A percentile compares a stretch with the other conserved stretches of the same genome.
Conservation (phyloP, 2,329 filamentous ascomycete genomes). For the Cercospora sp. region DNA sequence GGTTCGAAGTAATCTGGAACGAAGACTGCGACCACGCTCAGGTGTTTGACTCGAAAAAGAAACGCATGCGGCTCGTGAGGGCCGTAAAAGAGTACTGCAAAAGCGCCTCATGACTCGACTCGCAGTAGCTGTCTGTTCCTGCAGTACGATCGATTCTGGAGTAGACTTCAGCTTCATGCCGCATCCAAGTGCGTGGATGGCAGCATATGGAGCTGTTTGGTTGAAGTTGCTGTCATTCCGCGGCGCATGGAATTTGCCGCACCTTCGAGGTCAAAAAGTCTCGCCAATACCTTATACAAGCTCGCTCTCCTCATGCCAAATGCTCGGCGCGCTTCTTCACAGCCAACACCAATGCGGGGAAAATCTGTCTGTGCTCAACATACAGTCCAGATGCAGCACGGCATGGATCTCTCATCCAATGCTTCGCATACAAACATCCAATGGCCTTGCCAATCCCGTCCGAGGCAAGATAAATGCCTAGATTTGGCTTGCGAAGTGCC, state of each 20-base stretch:
- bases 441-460: not conserved
- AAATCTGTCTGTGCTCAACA: not conserved
- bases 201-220: not conserved
- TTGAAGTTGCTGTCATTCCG: not conserved
- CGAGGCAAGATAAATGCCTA: not conserved
- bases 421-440: not conserved
- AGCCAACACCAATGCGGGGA: not conserved
- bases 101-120: not conserved
- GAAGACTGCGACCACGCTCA: slow-evolving; percentile 66
- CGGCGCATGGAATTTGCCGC: not conserved
- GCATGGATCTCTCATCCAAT: not conserved
- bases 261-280: not conserved
- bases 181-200: not conserved
- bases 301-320: not conserved
- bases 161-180: not conserved
- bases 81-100: slow-evolving; percentile 21
- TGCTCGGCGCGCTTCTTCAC: not conserved
- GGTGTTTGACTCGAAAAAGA: slow-evolving; percentile 49
- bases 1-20: slow-evolving; percentile 62
- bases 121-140: not conserved
- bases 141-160: not conserved
- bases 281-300: not conserved
- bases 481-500: not conserved
- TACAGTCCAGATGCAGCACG: not conserved
- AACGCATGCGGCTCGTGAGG: slow-evolving; percentile 12